Percentiles rank a stretch among this genome's conserved stretches.
phyloP scores from a whole-genome alignment of 2,329 filamentous ascomycete genomes.

The Colletotrichum viniferum region DNA sequence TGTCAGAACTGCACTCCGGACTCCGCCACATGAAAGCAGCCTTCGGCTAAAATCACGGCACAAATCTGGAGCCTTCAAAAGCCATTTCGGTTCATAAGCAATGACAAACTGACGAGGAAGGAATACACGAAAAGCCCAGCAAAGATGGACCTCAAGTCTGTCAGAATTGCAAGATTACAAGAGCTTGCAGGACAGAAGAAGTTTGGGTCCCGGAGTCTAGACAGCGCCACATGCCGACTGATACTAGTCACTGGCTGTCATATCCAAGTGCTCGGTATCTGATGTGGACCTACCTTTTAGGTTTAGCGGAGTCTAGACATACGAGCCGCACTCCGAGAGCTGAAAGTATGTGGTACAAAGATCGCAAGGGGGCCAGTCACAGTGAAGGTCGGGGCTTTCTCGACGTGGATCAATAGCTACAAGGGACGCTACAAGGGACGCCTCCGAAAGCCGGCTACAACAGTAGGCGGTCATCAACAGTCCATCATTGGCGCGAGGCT shows the following conservation, averaged over 20 bases:
- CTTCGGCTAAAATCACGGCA: background rate
- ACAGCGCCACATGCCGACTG: background rate
- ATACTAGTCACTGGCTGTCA: background rate
- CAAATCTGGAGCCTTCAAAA: background rate
- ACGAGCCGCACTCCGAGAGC: background rate
- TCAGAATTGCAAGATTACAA: background rate
- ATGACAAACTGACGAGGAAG: background rate
- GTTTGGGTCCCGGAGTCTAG: background rate
- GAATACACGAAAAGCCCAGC: background rate
- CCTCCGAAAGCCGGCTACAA: background rate
- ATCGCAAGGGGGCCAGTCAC: background rate
- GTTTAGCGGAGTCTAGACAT: background rate
- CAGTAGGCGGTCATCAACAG: background rate
- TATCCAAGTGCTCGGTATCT: background rate
- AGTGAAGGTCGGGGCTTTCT: background rate
- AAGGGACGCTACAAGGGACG: background rate
- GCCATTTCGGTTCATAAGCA: background rate
- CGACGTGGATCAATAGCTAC: background rate
- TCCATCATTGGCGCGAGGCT: background rate
- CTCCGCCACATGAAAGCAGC: background rate
- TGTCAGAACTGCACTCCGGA: slow-evolving; percentile 49
- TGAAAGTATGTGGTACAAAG: background rate
- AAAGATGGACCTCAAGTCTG: background rate
- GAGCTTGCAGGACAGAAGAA: background rate
- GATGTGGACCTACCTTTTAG: background rate